A percentile compares a stretch with the other conserved stretches of the same genome.
Evolutionary conservation across 2,329 filamentous ascomycete genomes (phyloP).

Genomic region (Elsinoe batatas): DNA sequence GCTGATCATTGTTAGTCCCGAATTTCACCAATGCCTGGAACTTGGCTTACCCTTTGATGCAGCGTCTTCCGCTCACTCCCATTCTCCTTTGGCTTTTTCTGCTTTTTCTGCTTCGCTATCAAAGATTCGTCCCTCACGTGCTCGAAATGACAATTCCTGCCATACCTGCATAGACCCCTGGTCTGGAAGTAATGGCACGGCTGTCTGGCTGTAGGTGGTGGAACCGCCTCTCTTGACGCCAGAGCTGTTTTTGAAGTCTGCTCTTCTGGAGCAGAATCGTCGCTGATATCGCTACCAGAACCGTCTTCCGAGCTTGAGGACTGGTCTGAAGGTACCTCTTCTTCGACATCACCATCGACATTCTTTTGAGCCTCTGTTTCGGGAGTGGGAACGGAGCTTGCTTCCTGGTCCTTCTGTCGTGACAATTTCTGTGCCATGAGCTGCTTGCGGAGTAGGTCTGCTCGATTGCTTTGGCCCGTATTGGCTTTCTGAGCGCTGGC

Average conservation of each 20-base stretch:
- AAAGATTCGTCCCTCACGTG: slow-evolving; percentile 20
- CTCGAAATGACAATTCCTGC: slow-evolving; percentile 25
- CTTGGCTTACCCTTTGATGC: slow-evolving; percentile 14
- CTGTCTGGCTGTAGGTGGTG: slow-evolving; percentile 11
- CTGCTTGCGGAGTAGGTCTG: background rate
- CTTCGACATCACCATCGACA: background rate
- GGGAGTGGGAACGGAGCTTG: background rate
- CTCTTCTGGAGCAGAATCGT: slow-evolving; percentile 30
- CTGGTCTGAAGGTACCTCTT: slow-evolving; percentile 17
- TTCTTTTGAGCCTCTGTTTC: background rate
- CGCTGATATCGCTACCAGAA: slow-evolving; percentile 21
- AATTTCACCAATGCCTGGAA: background rate
- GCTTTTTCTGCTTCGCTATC: background rate
- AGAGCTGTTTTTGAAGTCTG: slow-evolving; percentile 27
- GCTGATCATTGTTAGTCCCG: slow-evolving; percentile 8
- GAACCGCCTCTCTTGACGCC: slow-evolving; percentile 9
- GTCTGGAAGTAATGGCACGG: slow-evolving; percentile 25
- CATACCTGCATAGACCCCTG: slow-evolving; percentile 26
- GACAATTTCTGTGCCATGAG: background rate
- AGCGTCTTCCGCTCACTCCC: slow-evolving; percentile 15
- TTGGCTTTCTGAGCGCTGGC: background rate
- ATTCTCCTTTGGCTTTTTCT: slow-evolving; percentile 10
- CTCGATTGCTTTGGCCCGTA: background rate
- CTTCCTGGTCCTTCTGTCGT: background rate
- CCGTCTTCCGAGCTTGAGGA: slow-evolving; percentile 20